Evolutionary conservation across 257 asterid species (phyloP).

Genomic region (Anisodus acutangulus): DNA sequence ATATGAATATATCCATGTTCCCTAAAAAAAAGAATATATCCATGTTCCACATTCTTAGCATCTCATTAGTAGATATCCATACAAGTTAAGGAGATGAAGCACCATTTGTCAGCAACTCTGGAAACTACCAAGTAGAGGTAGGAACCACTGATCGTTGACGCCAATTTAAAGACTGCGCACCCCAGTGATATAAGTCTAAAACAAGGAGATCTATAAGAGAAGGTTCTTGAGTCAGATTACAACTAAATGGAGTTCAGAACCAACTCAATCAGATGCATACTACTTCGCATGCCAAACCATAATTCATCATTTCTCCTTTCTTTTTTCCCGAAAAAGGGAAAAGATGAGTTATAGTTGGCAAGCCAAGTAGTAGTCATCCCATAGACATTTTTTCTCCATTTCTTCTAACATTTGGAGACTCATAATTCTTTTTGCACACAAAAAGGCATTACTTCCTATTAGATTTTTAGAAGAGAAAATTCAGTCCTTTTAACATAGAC

Average conservation of each 20-base stretch:
- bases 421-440: background rate
- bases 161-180: background rate
- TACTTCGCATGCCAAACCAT: background rate
- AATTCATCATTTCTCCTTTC: background rate
- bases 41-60: background rate
- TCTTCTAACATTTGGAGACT: slow-evolving; percentile 18
- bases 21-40: background rate
- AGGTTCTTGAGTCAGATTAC: background rate
- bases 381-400: background rate
- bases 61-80: slow-evolving; percentile 1
- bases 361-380: background rate
- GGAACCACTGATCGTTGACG: background rate
- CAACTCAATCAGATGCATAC: background rate
- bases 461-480: background rate
- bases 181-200: background rate
- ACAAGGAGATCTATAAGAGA: background rate
- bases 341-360: background rate
- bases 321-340: background rate
- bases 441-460: background rate
- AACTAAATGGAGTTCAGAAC: background rate
- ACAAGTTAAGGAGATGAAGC: background rate
- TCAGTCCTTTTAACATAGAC: background rate
- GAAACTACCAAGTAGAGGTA: background rate
- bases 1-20: background rate
- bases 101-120: background rate